Conservation (phyloP, 164 flowering plant genomes). For the Pachysandra terminalis region DNA sequence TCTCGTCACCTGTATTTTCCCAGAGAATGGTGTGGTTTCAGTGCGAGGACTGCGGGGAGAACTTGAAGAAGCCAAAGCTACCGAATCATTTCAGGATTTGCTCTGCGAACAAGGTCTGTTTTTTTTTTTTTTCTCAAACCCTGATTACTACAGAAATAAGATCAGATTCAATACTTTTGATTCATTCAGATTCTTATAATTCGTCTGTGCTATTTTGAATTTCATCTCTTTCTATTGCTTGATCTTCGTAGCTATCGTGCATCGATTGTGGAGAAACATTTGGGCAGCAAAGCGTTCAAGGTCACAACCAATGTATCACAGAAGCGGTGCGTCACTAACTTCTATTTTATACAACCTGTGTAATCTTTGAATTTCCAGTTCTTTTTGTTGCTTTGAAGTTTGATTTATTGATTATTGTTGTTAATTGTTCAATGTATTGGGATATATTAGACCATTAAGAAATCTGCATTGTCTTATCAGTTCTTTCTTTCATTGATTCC, state of each 20-base stretch:
- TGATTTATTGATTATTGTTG: too few relatives aligned
- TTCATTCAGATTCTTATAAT: too few relatives aligned
- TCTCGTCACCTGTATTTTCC: too few relatives aligned
- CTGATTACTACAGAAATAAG: too few relatives aligned
- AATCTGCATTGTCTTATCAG: too few relatives aligned
- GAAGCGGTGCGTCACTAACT: constrained; percentile 60
- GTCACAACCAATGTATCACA: constrained; percentile 78
- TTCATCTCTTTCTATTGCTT: background rate
- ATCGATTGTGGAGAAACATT: constrained; percentile 88
- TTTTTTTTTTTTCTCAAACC: background rate
- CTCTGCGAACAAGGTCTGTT: constrained; percentile 74
- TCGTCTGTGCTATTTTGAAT: background rate
- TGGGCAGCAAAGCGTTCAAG: constrained; percentile 69
- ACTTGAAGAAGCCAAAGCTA: constrained; percentile 90
- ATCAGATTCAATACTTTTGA: too few relatives aligned
- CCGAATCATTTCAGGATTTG: constrained; percentile 73
- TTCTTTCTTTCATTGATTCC: too few relatives aligned
- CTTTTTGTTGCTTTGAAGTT: too few relatives aligned
- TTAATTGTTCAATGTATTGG: too few relatives aligned
- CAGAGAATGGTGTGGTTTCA: constrained; percentile 97
- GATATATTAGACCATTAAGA: too few relatives aligned
- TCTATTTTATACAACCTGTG: too few relatives aligned
- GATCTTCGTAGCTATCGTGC: constrained; percentile 69
- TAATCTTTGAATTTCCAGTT: too few relatives aligned
- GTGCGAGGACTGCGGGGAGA: constrained; percentile 95